Evolutionary conservation across 169 alveolate species (phyloP), one percentile per base, ranked within the genome.

Genomic region (Cryptosporidium ubiquitum): DNA sequence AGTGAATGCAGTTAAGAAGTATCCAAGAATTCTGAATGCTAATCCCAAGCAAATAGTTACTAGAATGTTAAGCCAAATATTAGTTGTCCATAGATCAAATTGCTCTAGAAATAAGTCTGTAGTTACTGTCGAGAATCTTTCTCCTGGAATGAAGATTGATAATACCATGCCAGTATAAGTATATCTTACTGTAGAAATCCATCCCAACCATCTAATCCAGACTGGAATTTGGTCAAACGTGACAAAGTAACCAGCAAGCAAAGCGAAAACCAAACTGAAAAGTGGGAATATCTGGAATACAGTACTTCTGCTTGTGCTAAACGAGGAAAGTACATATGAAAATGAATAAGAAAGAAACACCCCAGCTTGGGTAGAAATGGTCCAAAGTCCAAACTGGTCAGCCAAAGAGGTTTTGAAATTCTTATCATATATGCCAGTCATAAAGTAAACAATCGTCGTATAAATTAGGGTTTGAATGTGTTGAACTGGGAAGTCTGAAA

Each of bases 201-300:
- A 89, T 42, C 93, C 93, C 51, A 94, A 61, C 92, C 93, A 91
- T 31, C 91, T 84, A 40, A 94, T 71, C 91, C 91, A 93, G 26
- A 44, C 52, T 0, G 97, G 96, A 55, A 94, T 91, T 69, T 86
- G 91, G 26, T 91, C 91, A 42, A 92, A 85, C 29, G 93, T 93
- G 29, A 92, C 92, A 84, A 94, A 94, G 85, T 92, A 86, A 0
- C 97, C 97, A 0, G 95, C 93, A 74, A 94, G 66, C n/a, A 79
- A 49, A 49, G 69, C 68, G 52, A 79, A 79, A 14, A 79, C 58
- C 12, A 79, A 35, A 47, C 61, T 79, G 44, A 64, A 40, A 0
- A 79, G 23, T 9, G 89, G 89, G 75, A 79, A 79, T 23, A 79
- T 39, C n/a, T 66, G 73, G 37, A 79, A 26, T 10, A 61, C 74